Base-by-base conservation (phyloP, 331 rosid species). In the Pyracantha coccinea region DNA sequence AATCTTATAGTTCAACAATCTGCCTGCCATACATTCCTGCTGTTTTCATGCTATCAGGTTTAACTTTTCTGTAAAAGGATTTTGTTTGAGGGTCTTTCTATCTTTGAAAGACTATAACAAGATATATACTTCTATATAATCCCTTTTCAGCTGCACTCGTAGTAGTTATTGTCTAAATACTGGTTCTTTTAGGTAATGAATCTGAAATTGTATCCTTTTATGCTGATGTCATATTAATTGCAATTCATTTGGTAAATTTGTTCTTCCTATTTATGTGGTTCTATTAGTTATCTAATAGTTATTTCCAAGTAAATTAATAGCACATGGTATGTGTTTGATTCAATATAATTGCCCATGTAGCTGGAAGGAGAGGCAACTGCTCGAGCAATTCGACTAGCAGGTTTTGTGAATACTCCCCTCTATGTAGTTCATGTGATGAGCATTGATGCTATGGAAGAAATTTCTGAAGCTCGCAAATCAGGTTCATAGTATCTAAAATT, bases 341-440 rank as follows among this genome's bases (percentile, higher is more conserved):
- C 80, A 69, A 83, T 77, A 55, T 71, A 72, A 70, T 68, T 68
- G 64, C 66, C 71, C 66, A 74, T 77, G 73, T 77, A 94, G 98
- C 78, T 94, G 80, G 97, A 91, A 88, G 98, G 95, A 71, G 97
- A 94, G 86, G 98, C 98, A 79, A 90, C 97, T 68, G 85, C 95
- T 57, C 95, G 97, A 72, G 98, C 98, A 74, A 90, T 94, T 78
- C 89, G 83, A 78, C 83, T 94, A 73, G 98, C 96, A 58, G 73
- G 81, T 78, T 94, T 91, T 85, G 85, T 94, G 66, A 88, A 94
- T 83, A 90, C 94, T 68, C 96, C 98, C 61, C 88, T 94, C 4
- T 91, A 94, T 74, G 93, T 91, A 66, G 97, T 94, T 78, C 97
- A 94, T 78, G 97, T 94, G 76, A 94, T 94, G 98, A 94, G 98